Evolutionary conservation across 352 stramenopile genomes (phyloP), one percentile per base, ranked within the genome.

Genomic region (Globisporangium sylvaticum): DNA sequence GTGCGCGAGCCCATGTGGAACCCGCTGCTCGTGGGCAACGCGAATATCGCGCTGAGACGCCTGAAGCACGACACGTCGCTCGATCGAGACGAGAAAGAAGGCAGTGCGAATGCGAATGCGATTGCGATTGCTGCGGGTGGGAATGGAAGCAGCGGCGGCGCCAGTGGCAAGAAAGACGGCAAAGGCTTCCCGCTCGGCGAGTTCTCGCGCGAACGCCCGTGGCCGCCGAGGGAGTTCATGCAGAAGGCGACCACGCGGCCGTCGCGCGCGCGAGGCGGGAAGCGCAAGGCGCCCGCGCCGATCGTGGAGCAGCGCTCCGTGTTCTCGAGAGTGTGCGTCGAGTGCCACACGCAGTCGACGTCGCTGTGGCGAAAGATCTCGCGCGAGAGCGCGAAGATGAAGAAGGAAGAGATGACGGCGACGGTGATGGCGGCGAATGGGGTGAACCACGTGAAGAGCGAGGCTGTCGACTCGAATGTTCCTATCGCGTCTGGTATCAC

Each of bases 221-320:
- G 88, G 88, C 88, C 88, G 24, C 88, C 88, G 0, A 79, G 76
- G 29, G 88, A 92, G 67, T 92, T 93, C 66, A 74, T 81, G 44
- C 65, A 85, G n/a, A 91, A 91, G 64, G 71, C 75, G 2, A 69
- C 75, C 22, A 42, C 62, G 5, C 90, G 89, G 61, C 72, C 81
- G 0, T 73, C 72, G 39, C 69, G 76, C 31, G 75, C 60, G 18
- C 73, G 76, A 32, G 74, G 68, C n/a, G 81, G 79, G 48, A 91
- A 90, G 70, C 80, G 81, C 58, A 94, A 92, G 74, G 78, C 73
- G 37, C 64, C 73, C 25, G 77, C 73, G 6, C 83, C 84, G 67
- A 78, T 73, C 22, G 61, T 75, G 20, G 79, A 80, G 31, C 74
- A 82, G 55, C 75, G 84, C 37, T 81, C 78, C 10, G 64, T 73